Base-by-base conservation (phyloP, 495 filamentous ascomycete species). In the Copromyces sp. region DNA sequence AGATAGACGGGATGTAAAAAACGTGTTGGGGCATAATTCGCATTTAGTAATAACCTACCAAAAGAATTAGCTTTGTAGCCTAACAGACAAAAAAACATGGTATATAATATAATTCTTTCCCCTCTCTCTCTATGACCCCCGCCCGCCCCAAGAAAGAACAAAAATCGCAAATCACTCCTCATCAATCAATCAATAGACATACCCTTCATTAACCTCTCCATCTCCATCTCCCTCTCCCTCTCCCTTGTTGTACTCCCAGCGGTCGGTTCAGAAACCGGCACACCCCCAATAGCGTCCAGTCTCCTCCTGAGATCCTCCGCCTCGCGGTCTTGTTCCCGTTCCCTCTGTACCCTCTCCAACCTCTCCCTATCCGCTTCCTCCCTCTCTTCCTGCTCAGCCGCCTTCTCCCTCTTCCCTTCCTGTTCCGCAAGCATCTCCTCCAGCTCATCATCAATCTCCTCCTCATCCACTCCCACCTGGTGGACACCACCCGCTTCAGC, bases 361-460 rank as follows among this genome's bases (percentile, higher is more conserved):
- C n/a, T n/a, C n/a, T 82, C 79, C 69, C 71, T 78, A n/a, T n/a
- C n/a, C n/a, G n/a, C n/a, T n/a, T n/a, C n/a, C 6, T 61, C 24
- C 29, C 73, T 77, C 24, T 81, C 70, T 11, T 72, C 45, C 61
- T 20, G 59, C 70, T 65, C 69, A 68, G 74, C 68, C 20, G 45
- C 74, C 69, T 44, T 53, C 37, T 76, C 39, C 79, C 83, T 76
- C 73, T 84, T 87, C 78, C 84, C 81, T 79, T 82, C 84, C 81
- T 93, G 89, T 74, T 88, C 88, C 44, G 79, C 84, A 81, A 96
- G 89, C 83, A 99, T 77, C 11, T 86, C 89, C 75, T 92, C 90
- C 38, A 98, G 85, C 84, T 97, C 95, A 53, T 94, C 93, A 72
- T 97, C 94, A 70, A 98, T 89, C 80, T 95, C 94, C 20, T 77